These are phyloP conservation scores for Phaeotremella skinneri DNA, from an alignment of 768 basidiomycete genomes.

Conservation along the genomic window DNA sequence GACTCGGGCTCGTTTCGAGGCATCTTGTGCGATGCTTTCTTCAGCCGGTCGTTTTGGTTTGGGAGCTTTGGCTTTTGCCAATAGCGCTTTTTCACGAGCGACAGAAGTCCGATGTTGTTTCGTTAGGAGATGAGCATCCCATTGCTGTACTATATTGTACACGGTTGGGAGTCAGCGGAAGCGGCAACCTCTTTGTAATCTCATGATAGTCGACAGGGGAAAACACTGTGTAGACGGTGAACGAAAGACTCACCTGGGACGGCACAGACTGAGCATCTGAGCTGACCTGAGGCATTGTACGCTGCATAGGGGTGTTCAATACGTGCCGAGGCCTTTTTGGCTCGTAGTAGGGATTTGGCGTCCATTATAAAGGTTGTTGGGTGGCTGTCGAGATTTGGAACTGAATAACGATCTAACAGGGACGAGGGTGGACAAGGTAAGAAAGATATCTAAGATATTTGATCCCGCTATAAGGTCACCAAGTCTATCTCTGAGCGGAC, in stretches of 20 bases:
- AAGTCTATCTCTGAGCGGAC: neutral
- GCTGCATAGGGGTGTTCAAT: conserved; percentile 45
- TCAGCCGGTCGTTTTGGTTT: conserved; percentile 26
- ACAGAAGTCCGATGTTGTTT: conserved; percentile 48
- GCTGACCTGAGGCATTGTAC: conserved; percentile 38
- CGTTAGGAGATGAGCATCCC: conserved; percentile 47
- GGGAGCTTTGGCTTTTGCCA: conserved; percentile 16
- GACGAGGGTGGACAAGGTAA: too few species aligned
- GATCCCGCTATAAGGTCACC: neutral
- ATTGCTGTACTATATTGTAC: conserved; percentile 39
- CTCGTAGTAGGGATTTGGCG: conserved; percentile 45
- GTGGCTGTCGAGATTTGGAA: too few species aligned
- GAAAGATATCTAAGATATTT: too few species aligned
- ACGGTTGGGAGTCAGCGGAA: conserved; percentile 2
- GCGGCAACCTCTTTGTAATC: neutral
- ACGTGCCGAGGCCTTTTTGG: conserved; percentile 47
- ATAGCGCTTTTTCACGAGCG: conserved; percentile 36
- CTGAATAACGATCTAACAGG: too few species aligned
- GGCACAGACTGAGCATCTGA: conserved; percentile 47
- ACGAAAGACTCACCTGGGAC: conserved; percentile 36
- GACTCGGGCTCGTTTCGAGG: conserved; percentile 10
- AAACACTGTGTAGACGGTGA: neutral
- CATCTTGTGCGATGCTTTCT: neutral
- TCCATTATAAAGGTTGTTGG: conserved; percentile 29
- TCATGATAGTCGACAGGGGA: neutral